These are phyloP conservation scores for Sporothrix euskadiensis DNA, from an alignment of 2,329 filamentous ascomycete genomes.

Conservation along the genomic window DNA sequence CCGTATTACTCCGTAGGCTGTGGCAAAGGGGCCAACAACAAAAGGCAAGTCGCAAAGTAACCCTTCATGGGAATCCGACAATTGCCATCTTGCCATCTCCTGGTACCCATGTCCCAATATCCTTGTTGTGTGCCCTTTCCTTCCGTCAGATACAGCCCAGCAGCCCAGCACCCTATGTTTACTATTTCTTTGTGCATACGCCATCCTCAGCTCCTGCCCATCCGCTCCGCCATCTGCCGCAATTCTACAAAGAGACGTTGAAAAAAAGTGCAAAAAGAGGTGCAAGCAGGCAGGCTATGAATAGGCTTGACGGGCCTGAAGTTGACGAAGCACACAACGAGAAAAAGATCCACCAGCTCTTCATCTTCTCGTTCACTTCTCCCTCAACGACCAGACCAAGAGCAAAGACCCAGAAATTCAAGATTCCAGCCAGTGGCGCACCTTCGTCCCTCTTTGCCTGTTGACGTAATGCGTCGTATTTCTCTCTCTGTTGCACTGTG, in stretches of 20 bases:
- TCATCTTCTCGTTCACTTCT: not conserved
- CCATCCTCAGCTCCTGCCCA: not conserved
- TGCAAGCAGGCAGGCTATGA: too few species aligned
- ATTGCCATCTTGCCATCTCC: not conserved
- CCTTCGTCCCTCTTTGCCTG: not conserved
- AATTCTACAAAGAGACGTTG: not conserved
- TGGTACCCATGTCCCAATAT: not conserved
- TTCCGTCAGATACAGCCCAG: not conserved
- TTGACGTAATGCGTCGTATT: conserved; percentile 5
- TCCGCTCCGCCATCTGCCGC: not conserved
- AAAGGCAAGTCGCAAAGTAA: not conserved
- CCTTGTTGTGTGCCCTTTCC: not conserved
- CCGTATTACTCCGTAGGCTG: not conserved
- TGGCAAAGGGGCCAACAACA: not conserved
- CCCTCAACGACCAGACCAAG: not conserved
- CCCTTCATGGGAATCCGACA: conserved; percentile 1
- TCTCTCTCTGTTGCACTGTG: not conserved
- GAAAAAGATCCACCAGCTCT: not conserved
- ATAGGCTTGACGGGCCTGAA: not conserved
- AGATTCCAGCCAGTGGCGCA: not conserved
- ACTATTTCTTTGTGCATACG: not conserved
- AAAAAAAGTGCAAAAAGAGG: not conserved
- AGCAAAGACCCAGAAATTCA: not conserved
- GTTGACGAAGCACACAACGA: not conserved
- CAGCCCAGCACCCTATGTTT: too few species aligned